Evolutionary conservation across 371 early-diverging fungal species (phyloP).

Genomic region (Saksenaea oblongispora): DNA sequence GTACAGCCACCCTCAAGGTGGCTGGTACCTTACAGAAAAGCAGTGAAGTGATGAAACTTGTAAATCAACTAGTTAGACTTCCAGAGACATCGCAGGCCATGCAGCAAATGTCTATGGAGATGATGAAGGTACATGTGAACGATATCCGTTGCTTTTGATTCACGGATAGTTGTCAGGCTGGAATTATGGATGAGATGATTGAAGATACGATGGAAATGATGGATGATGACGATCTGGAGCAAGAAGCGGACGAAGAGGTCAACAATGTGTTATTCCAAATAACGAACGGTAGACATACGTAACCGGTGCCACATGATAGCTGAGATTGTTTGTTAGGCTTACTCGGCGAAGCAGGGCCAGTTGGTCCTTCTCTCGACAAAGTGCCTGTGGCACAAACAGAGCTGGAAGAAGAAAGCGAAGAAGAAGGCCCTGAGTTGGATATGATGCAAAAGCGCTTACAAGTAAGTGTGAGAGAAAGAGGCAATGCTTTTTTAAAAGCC

Average conservation of each 20-base stretch:
- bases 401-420: conserved; percentile 61
- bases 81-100: conserved; percentile 83
- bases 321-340: conserved; percentile 43
- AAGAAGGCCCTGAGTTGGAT: conserved; percentile 77
- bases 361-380: conserved; percentile 56
- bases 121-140: conserved; percentile 76
- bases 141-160: neutral
- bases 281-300: conserved; percentile 72
- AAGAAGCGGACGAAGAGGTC: conserved; percentile 94
- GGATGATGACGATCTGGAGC: conserved; percentile 91
- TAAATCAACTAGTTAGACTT: conserved; percentile 81
- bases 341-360: conserved; percentile 70
- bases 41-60: conserved; percentile 88
- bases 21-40: conserved; percentile 88
- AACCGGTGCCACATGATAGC: neutral
- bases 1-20: conserved; percentile 78
- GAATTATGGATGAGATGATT: conserved; percentile 95
- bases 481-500: neutral
- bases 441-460: conserved; percentile 85
- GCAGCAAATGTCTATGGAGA: conserved; percentile 92
- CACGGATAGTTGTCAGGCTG: conserved; percentile 60
- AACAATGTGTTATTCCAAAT: conserved; percentile 86
- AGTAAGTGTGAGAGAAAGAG: conserved; percentile 34
- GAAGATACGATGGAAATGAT: conserved; percentile 85
- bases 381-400: conserved; percentile 43